A percentile compares a stretch with the other conserved stretches of the same genome.
Evolutionary conservation across 2,329 filamentous ascomycete genomes (phyloP).

Genomic region (Clathrospora elynae): DNA sequence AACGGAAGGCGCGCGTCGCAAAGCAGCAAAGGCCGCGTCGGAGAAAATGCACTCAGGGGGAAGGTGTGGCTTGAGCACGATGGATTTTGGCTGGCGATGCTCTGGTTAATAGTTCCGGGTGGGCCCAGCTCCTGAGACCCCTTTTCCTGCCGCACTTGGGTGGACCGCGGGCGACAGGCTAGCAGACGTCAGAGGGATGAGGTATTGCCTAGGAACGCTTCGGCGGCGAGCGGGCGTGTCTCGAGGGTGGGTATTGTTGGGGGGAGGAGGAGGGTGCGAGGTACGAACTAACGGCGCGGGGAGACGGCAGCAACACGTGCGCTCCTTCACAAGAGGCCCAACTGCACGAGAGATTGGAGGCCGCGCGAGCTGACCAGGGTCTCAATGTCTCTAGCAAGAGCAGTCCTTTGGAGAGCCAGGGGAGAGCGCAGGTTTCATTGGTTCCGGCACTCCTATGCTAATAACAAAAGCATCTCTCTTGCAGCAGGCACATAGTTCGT

Average conservation of each 20-base stretch:
- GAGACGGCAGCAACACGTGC: constrained; percentile 18
- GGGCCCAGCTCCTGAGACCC: constrained; percentile 16
- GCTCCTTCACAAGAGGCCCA: background rate
- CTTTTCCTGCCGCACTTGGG: constrained; percentile 32
- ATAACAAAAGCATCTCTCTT: background rate
- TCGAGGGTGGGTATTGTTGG: constrained; percentile 5
- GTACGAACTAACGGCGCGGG: constrained; percentile 17
- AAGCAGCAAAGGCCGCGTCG: constrained; percentile 8
- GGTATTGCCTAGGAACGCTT: constrained; percentile 9
- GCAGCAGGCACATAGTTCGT: constrained; percentile 4
- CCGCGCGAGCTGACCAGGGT: background rate
- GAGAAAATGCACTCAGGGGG: constrained; percentile 21
- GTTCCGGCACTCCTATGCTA: background rate
- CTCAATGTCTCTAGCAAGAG: constrained; percentile 2
- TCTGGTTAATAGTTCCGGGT: constrained; percentile 24
- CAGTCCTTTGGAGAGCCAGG: constrained; percentile 2
- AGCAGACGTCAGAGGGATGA: constrained; percentile 16
- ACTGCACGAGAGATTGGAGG: background rate
- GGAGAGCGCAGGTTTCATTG: background rate
- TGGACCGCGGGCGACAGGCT: constrained; percentile 26
- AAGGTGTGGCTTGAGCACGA: constrained; percentile 24
- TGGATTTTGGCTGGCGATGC: constrained; percentile 26
- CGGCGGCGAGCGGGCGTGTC: no score
- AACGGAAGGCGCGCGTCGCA: constrained; percentile 18
- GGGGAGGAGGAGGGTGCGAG: constrained; percentile 8